Evolutionary conservation across 441 rosid genomes (phyloP), one percentile per base, ranked within the genome.

Genomic region (Corymbia calophylla): DNA sequence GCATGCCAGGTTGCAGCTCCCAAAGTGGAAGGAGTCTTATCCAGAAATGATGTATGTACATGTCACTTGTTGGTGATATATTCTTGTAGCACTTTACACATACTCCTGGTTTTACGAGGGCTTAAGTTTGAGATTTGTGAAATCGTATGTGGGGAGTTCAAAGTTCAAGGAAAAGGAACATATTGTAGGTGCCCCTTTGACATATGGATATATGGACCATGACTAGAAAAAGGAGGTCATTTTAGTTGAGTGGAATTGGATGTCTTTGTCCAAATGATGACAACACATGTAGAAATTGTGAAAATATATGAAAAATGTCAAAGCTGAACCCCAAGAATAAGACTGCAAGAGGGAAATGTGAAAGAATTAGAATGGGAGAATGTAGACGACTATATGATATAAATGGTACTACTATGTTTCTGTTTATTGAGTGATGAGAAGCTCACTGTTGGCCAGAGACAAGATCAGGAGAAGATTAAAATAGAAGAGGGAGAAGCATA

Each of bases 1-100:
- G 94, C 97, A 89, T 90, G 94, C 93, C 94, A 98, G 93, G 95
- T 96, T 91, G 93, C 95, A 27, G 91, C 94, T 89, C 93, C 94
- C 82, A 93, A 93, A 89, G 86, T 94, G 91, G 94, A 94, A 90
- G 93, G 93, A 92, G 88, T 92, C 87, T 39, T 92, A 87, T 89
- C 91, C 86, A 92, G 93, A 91, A 93, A 92, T 87, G 92, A 94
- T 90, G 96, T 93, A 93, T 88, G 94, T 90, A 87, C 87, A 60
- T 88, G 85, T 91, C 88, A 53, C 77, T 89, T 48, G 54, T 89
- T 86, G 62, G 55, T 68, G 55, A 87, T 64, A 29, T 85, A 73
- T 21, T 53, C 68, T 86, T 53, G 49, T 44, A 68, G 25, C 29
- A 54, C 15, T 87, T 39, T 48, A 21, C 8, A 25, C 82, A 70